A percentile compares a stretch with the other conserved stretches of the same genome.
phyloP scores from a whole-genome alignment of 1,284 basidiomycete genomes.

The Irpex sp. region DNA sequence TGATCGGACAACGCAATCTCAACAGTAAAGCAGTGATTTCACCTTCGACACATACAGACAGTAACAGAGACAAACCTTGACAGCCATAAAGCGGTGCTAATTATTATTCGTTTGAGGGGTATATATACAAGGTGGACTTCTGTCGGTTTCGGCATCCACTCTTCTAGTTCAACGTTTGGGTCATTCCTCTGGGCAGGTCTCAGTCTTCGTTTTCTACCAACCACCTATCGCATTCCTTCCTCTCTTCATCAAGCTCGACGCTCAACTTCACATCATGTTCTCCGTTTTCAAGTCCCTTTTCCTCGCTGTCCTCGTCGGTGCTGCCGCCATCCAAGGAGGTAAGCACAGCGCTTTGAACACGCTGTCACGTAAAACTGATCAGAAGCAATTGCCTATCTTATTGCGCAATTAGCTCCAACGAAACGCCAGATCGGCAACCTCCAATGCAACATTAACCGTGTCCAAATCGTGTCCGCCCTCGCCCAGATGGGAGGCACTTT shows the following conservation, averaged over 20 bases:
- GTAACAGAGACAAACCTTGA: background rate
- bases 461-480: constrained; percentile 18
- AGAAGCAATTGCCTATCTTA: too few species aligned
- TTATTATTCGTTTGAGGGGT: background rate
- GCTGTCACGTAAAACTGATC: too few species aligned
- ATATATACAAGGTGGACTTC: background rate
- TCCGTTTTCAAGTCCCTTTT: constrained; percentile 2
- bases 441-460: constrained; percentile 24
- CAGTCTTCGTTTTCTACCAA: background rate
- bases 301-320: background rate
- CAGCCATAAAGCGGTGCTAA: background rate
- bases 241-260: background rate
- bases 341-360: background rate
- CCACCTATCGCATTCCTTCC: background rate
- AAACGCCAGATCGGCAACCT: constrained; percentile 20
- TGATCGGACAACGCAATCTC: background rate
- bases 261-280: background rate
- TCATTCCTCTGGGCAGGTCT: background rate
- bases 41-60: background rate
- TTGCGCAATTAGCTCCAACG: background rate
- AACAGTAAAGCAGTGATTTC: background rate
- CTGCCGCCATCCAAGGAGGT: constrained; percentile 5
- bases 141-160: background rate
- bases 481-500: constrained; percentile 14
- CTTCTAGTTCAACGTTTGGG: background rate